A percentile compares a stretch with the other conserved stretches of the same genome.
These are phyloP conservation scores for Diaporthe ilicicola DNA, from an alignment of 2,329 filamentous ascomycete species.

Conservation along the genomic window DNA sequence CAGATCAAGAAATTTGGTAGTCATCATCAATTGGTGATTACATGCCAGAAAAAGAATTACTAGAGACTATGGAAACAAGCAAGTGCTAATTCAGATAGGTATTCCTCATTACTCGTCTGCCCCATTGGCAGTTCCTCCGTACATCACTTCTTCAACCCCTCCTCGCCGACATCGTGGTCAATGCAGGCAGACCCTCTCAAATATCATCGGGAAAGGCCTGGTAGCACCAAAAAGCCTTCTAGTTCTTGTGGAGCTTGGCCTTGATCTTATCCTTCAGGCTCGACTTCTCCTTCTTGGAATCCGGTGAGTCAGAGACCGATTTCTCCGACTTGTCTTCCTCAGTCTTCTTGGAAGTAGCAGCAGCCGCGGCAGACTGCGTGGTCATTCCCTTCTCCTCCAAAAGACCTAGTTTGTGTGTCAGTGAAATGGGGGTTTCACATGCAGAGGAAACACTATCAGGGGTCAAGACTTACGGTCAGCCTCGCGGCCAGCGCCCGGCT, in stretches of 20 bases:
- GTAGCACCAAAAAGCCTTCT: slow-evolving; percentile 28
- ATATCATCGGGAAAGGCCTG: slow-evolving; percentile 14
- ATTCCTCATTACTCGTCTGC: slow-evolving; percentile 23
- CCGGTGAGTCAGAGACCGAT: slow-evolving; percentile 37
- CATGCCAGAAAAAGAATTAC: slow-evolving; percentile 15
- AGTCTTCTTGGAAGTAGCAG: slow-evolving; percentile 32
- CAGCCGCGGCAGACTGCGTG: slow-evolving; percentile 33
- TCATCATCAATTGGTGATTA: neutral
- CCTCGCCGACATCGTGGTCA: neutral
- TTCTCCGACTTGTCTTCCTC: slow-evolving; percentile 36
- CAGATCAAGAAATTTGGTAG: no score
- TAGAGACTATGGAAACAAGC: slow-evolving; percentile 16
- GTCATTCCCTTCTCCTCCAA: slow-evolving; percentile 62
- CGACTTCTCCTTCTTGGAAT: slow-evolving; percentile 52
- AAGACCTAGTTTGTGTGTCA: slow-evolving; percentile 50
- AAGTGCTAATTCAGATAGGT: slow-evolving; percentile 27
- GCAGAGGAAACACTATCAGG: neutral
- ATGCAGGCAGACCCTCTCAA: neutral
- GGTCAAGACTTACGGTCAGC: slow-evolving; percentile 65
- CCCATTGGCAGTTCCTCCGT: neutral
- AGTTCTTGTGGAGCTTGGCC: slow-evolving; percentile 69
- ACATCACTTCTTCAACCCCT: neutral
- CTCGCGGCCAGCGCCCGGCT: slow-evolving; percentile 71
- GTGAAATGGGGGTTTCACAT: slow-evolving; percentile 32
- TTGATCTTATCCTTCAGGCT: slow-evolving; percentile 72